Evolutionary conservation across 306 rosid species (phyloP), one percentile per base, ranked within the genome.

Genomic region (Rubus parviflorus): DNA sequence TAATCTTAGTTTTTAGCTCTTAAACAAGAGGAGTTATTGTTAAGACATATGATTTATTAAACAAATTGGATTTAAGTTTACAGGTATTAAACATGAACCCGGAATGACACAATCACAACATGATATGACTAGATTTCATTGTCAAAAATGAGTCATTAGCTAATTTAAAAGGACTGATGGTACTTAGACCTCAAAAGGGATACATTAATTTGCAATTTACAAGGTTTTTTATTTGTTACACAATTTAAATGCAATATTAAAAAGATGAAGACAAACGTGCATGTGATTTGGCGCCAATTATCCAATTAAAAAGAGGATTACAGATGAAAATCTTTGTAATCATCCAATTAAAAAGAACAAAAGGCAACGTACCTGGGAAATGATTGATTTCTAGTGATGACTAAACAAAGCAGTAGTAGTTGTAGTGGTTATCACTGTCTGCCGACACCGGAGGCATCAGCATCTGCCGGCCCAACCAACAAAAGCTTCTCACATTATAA

Each of bases 381-480:
- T 41, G 51, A 66, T 23, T 14, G 14, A 13, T 11, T 23, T 2
- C 38, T 62, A 35, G 41, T 15, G 43, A 63, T 15, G 46, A 35
- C 12, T 40, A 9, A 37, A 37, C 45, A 10, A 0, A 35, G 68
- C 20, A 63, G 6, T 16, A 35, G 45, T 37, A 63, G 45, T 63
- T 63, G 11, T 16, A 5, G 4, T 22, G 23, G 1, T 48, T 25
- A 25, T 25, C 15, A 4, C 70, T 46, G 47, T 70, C 43, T 25
- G 42, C 53, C 47, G 46, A 25, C 14, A 42, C 35, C 85, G 42
- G 67, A 70, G 51, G 42, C 7, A 61, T 61, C 68, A 3, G 46
- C 43, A 60, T 63, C 68, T 63, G 77, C 9, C 60, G 80, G 69
- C 83, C 80, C 30, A 30, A 8, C 80, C 30, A 30, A 8, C 43